Percentiles rank a stretch among this genome's conserved stretches.
These are phyloP conservation scores for Lactarius sanguifluus DNA, from an alignment of 768 basidiomycete genomes.

Conservation along the genomic window DNA sequence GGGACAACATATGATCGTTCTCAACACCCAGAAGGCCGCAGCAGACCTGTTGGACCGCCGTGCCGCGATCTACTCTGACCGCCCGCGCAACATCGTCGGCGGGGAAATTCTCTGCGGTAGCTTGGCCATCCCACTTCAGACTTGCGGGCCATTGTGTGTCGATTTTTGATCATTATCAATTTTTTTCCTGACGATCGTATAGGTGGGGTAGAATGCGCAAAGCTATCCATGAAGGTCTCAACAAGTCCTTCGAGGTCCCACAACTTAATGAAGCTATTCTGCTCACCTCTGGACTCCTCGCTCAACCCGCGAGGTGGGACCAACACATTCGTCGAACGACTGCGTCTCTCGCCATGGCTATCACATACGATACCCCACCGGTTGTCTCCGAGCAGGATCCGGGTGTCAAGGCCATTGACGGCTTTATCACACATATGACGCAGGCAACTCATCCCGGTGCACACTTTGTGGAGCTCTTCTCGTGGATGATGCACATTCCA, in stretches of 20 bases:
- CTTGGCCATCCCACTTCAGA: conserved; percentile 21
- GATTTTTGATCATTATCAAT: neutral
- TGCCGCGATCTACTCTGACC: conserved; percentile 26
- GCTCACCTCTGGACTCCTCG: conserved; percentile 21
- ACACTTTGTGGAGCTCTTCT: conserved; percentile 28
- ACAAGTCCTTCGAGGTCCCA: conserved; percentile 9
- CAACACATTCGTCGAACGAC: conserved; percentile 23
- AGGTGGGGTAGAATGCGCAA: conserved; percentile 29
- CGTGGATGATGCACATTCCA: conserved; percentile 30
- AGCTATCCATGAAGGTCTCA: conserved; percentile 25
- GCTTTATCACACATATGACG: conserved; percentile 23
- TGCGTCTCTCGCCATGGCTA: conserved; percentile 26
- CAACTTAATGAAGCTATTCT: conserved; percentile 24
- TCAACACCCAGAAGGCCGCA: conserved; percentile 33
- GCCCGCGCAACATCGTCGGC: conserved; percentile 25
- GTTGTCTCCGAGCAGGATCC: conserved; percentile 19
- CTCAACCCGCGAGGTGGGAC: conserved; percentile 17
- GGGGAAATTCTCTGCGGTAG: conserved; percentile 26
- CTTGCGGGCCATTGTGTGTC: conserved; percentile 24
- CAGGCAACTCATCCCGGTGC: conserved; percentile 26
- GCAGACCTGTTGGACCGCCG: conserved; percentile 32
- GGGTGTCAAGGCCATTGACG: conserved; percentile 23
- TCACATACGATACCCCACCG: conserved; percentile 24
- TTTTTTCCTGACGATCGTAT: neutral
- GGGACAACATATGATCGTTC: conserved; percentile 30